phyloP scores from a whole-genome alignment of 495 filamentous ascomycete species.

The Opeltia flavorubescens region DNA sequence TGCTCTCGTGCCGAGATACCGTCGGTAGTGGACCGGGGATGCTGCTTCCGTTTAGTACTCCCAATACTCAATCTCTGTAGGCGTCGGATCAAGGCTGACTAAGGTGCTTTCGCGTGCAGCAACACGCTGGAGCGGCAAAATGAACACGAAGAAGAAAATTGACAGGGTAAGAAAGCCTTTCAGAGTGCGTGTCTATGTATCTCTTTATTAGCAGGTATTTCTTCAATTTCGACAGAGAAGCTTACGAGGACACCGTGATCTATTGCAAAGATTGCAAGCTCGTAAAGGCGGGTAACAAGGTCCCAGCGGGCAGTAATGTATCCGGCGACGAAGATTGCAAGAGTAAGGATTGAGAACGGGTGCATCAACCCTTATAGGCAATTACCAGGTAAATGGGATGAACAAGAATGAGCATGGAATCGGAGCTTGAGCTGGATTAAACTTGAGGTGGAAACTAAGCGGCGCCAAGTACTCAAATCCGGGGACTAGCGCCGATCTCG shows the following conservation, averaged over 20 bases:
- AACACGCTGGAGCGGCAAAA: constrained; percentile 58
- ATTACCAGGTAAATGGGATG: not conserved
- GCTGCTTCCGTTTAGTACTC: constrained; percentile 32
- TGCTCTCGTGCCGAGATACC: constrained; percentile 94
- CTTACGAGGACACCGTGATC: constrained; percentile 95
- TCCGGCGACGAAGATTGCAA: constrained; percentile 96
- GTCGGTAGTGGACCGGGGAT: constrained; percentile 65
- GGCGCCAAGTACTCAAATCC: too few relatives aligned
- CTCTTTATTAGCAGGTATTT: not conserved
- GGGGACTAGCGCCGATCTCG: too few relatives aligned
- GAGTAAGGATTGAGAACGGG: constrained; percentile 84
- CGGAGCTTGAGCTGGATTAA: not conserved
- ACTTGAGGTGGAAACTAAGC: not conserved
- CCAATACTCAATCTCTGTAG: not conserved
- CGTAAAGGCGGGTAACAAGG: constrained; percentile 87
- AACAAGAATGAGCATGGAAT: not conserved
- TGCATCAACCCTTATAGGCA: constrained; percentile 64
- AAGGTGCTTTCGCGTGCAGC: constrained; percentile 52
- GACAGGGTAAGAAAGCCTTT: constrained; percentile 66
- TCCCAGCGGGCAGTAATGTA: constrained; percentile 99
- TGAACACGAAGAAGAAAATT: constrained; percentile 60
- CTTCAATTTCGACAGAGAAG: constrained; percentile 9
- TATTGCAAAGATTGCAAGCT: constrained; percentile 93
- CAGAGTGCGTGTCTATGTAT: constrained; percentile 44
- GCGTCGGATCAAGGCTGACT: constrained; percentile 32